phyloP scores from a whole-genome alignment of 129 eudicot species.

The Flaveria brownii region DNA sequence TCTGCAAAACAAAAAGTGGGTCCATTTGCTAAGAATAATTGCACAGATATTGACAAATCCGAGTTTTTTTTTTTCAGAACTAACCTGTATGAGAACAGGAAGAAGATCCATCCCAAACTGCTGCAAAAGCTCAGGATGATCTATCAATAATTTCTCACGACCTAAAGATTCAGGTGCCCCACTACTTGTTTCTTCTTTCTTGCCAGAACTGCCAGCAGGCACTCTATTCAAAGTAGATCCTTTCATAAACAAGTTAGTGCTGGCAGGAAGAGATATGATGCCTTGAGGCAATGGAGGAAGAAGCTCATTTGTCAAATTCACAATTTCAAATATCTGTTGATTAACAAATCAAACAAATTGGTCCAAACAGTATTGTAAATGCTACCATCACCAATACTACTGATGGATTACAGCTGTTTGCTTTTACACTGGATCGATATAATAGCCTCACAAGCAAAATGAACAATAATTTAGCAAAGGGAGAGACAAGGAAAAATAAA shows the following conservation, averaged over 20 bases:
- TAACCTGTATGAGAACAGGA: too few relatives aligned
- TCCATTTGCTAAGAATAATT: too few relatives aligned
- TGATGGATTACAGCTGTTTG: too few relatives aligned
- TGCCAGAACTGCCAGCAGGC: constrained; percentile 50
- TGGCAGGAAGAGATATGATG: constrained; percentile 75
- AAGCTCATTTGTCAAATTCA: constrained; percentile 96
- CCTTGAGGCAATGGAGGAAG: constrained; percentile 95
- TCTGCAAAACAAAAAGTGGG: too few relatives aligned
- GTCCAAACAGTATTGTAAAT: too few relatives aligned
- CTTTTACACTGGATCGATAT: too few relatives aligned
- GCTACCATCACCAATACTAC: background rate
- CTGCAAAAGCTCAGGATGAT: constrained; percentile 92
- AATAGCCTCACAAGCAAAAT: too few relatives aligned
- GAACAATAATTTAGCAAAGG: too few relatives aligned
- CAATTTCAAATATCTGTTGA: constrained; percentile 82
- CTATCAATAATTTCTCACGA: constrained; percentile 64
- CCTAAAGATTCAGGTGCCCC: constrained; percentile 47
- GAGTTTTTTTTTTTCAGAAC: too few relatives aligned
- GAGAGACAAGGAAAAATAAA: background rate
- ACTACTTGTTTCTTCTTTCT: constrained; percentile 59
- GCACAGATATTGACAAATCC: too few relatives aligned
- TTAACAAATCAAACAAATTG: too few relatives aligned
- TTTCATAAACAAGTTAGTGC: constrained; percentile 59
- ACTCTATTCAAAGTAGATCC: constrained; percentile 52
- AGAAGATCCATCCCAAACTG: constrained; percentile 55